Base-by-base conservation (phyloP, 441 rosid species). In the Arabidopsis hybrid region DNA sequence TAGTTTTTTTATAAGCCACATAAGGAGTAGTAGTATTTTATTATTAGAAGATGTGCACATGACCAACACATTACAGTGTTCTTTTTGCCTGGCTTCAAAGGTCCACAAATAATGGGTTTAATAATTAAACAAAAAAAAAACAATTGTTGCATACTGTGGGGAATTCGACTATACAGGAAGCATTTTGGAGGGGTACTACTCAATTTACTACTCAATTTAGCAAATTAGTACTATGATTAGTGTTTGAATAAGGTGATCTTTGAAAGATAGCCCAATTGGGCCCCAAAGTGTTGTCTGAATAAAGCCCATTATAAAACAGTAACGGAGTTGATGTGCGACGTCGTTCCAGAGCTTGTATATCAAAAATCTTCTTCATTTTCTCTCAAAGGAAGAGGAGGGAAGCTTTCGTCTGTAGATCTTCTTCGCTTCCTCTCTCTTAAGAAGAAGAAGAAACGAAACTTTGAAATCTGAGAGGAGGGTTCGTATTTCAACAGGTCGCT, bases 301-400 rank as follows among this genome's bases (percentile, higher is more conserved):
- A 51, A 74, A 34, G 73, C 73, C 78, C 78, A 74, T 51, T 32
- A 3, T 14, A 14, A 14, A 32, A 49, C 29, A 39, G 55, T 74
- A 18, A 36, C 59, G 6, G 0, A 56, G 60, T 47, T 49, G 3
- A 8, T 3, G 9, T 13, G 51, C 74, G 69, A 39, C 69, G 73
- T 14, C 78, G 69, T 67, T 11, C 4, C 0, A 0, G 49, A 52
- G 50, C 69, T 61, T 60, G 57, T 40, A 67, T 74, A 59, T 60
- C 57, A 67, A 47, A 46, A 17, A 39, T 9, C 62, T 74, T 31
- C 26, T 1, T 26, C 29, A 26, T 26, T 26, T 21, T 58, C 31
- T 66, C 32, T 67, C 64, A 1, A 35, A 35, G 49, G 57, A 53
- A 39, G 74, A 68, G 69, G 74, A 75, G 78, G 73, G 78, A 75